These are phyloP conservation scores for Citrus maxima DNA, from an alignment of 345 rosid genomes.

Conservation along the genomic window DNA sequence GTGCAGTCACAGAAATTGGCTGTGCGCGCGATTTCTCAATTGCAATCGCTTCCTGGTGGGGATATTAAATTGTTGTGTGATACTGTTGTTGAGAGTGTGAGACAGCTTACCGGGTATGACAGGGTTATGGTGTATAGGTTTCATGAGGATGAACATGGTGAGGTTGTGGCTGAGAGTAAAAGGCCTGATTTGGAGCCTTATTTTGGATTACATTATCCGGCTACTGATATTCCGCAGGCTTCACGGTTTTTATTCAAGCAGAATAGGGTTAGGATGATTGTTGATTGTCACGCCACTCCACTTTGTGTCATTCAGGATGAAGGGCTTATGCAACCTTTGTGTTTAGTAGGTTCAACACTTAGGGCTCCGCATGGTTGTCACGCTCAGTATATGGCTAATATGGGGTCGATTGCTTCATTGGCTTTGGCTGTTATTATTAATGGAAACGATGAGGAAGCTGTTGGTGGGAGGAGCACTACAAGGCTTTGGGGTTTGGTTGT, in stretches of 20 bases:
- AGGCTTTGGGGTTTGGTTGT: constrained; percentile 99
- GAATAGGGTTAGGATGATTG: constrained; percentile 96
- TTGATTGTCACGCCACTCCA: constrained; percentile 71
- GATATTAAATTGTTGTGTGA: constrained; percentile 86
- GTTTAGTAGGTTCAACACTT: constrained; percentile 96
- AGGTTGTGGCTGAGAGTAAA: constrained; percentile 90
- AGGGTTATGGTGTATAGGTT: constrained; percentile 98
- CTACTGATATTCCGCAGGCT: constrained; percentile 97
- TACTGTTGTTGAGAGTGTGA: constrained; percentile 84
- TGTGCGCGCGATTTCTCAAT: constrained; percentile 80
- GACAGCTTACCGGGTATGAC: constrained; percentile 87
- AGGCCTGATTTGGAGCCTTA: constrained; percentile 84
- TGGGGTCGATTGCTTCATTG: constrained; percentile 89
- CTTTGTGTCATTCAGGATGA: constrained; percentile 69
- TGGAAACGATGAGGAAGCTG: constrained; percentile 71
- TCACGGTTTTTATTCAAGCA: constrained; percentile 94
- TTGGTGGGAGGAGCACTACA: constrained; percentile 63
- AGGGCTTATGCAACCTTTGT: constrained; percentile 76
- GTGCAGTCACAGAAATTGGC: constrained; percentile 97
- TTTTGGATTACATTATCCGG: constrained; percentile 92
- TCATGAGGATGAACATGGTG: constrained; percentile 99
- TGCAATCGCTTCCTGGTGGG: constrained; percentile 95
- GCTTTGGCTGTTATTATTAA: constrained; percentile 92
- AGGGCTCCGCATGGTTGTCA: constrained; percentile 98
- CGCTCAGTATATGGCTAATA: constrained; percentile 93